Evolutionary conservation across 2,329 filamentous ascomycete species (phyloP), one percentile per base, ranked within the genome.

Genomic region (Alternaria sp.): DNA sequence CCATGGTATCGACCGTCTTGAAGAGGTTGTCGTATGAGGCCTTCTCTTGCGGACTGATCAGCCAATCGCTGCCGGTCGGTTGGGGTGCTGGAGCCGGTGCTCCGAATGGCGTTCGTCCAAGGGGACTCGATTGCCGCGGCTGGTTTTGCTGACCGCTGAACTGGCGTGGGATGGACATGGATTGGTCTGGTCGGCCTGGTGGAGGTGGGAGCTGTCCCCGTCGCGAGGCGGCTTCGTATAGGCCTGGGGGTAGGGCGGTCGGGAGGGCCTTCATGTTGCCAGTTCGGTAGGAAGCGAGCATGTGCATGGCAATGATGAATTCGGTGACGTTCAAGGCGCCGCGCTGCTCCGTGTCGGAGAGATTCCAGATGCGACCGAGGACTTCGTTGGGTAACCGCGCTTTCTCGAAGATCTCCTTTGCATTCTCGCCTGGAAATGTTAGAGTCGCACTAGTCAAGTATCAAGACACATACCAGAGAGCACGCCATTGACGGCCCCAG

Each of bases 231-330:
- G 94, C 95, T 76, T 99, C 96, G 75, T 96, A 97, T 6, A 99
- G 84, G 11, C 91, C 92, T 12, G 92, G 89, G 6, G 96, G 96
- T 3, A 99, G 87, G 25, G 91, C 88, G 64, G 84, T 91, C 2
- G 96, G 96, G 60, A 98, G 85, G 20, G 87, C 89, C 67, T 93
- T 90, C 79, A 99, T 87, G 28, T 89, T 86, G 21, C 94, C 92
- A 12, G 90, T 91, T 84, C 97, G 97, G 82, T 93, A 93, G 12
- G 94, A 97, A 14, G 93, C 95, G 66, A 99, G 86, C 64, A 99
- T 85, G 80, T 99, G 96, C 96, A 99, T 99, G 49, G 96, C 96
- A 75, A 99, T 96, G 76, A 97, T 92, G 78, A 99, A 99, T 74
- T 98, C 96, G 14, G 94, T 95, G 72, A 90, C 86, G 61, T 94